Evolutionary conservation across 768 basidiomycete genomes (phyloP), one percentile per base, ranked within the genome.

Genomic region (Suillus cothurnatus): DNA sequence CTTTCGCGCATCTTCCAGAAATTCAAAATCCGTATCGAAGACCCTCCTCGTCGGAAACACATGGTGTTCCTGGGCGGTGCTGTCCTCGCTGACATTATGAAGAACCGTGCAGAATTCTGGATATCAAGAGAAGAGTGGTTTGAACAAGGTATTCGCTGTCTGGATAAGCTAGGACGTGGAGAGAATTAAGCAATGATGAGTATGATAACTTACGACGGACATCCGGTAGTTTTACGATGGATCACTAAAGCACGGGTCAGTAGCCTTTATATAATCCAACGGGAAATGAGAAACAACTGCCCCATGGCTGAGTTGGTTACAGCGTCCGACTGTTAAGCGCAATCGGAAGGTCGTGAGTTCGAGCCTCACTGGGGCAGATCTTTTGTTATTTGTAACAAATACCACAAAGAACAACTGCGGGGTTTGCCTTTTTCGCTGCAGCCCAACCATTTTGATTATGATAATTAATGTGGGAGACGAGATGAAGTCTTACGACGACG

Each of bases 11-110:
- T 26, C 26, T 14, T 34, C 26, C 74, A 99, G 97, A 97, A 98
- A 91, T 99, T 99, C 86, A 99, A 99, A 84, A 96, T 99, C 76
- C 88, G 90, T 55, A 98, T 99, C 71, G 97, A 99, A 78, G 97
- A 99, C 78, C 95, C 97, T 34, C 97, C 97, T 36, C 90, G 95
- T 73, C 87, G 97, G 74, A 99, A 98, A 79, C 97, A 98, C 78
- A 97, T 97, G 96, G 97, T 98, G 43, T 99, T 98, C 89, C 86
- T 99, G 9, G 97, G 97, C 31, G 97, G 97, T 56, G 97, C 95
- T n/a, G 97, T 98, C 6, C 82, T 99, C 36, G 97, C 95, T 3
- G 97, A 99, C 78, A 98, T 99, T 79, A 98, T 99, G 97, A 97
- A 97, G 81, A 85, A 82, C 73, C 87, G 94, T 12, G 87, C 93